Percentiles rank a stretch among this genome's conserved stretches.
phyloP scores from a whole-genome alignment of 2,329 filamentous ascomycete genomes.

The Epichloe glyceriae region DNA sequence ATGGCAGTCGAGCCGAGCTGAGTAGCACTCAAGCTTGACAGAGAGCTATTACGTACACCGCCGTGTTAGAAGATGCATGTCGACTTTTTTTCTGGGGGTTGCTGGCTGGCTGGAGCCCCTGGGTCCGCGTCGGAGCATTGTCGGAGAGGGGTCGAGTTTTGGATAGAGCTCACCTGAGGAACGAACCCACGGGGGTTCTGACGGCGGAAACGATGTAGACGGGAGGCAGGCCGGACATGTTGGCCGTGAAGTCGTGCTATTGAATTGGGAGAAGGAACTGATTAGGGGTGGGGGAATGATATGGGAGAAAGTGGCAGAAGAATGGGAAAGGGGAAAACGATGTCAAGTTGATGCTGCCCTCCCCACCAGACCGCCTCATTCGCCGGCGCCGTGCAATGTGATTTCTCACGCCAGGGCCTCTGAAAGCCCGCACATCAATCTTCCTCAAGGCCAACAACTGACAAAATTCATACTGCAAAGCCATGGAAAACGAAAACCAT shows the following conservation, averaged over 20 bases:
- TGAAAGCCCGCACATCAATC: too few species aligned
- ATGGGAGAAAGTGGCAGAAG: constrained; percentile 1
- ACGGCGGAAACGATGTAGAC: constrained; percentile 94
- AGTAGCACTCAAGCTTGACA: constrained; percentile 73
- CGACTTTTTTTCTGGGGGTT: not conserved
- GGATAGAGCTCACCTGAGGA: constrained; percentile 57
- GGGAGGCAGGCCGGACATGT: constrained; percentile 66
- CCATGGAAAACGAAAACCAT: too few species aligned
- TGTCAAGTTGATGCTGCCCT: too few species aligned
- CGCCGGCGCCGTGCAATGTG: too few species aligned
- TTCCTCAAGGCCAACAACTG: too few species aligned
- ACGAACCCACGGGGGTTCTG: constrained; percentile 85
- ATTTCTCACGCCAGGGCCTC: too few species aligned
- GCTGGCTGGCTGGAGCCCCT: not conserved
- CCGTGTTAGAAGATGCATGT: not conserved
- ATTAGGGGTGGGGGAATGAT: not conserved
- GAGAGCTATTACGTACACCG: constrained; percentile 51
- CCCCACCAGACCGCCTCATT: too few species aligned
- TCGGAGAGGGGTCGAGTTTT: constrained; percentile 1
- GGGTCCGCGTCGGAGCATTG: not conserved
- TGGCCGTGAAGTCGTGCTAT: not conserved
- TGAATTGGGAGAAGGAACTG: constrained; percentile 3
- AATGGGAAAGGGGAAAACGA: not conserved
- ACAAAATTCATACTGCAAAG: too few species aligned
- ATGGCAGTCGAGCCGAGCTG: constrained; percentile 87